These are phyloP conservation scores for Trametes versicolor DNA, from an alignment of 1,284 basidiomycete genomes.

Conservation along the genomic window DNA sequence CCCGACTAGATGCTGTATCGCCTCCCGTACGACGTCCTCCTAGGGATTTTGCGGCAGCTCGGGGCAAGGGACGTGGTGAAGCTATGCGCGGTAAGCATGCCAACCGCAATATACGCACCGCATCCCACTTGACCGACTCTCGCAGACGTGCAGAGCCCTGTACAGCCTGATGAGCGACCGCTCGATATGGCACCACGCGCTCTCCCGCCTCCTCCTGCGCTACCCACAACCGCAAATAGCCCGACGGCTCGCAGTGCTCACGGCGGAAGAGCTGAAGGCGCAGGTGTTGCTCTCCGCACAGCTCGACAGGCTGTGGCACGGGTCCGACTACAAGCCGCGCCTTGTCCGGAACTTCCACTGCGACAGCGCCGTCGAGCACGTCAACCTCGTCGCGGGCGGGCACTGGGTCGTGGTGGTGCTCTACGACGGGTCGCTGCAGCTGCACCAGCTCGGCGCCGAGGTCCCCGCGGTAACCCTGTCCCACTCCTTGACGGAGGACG, in stretches of 20 bases:
- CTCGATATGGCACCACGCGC: constrained; percentile 28
- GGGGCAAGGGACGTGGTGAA: constrained; percentile 24
- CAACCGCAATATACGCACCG: neutral
- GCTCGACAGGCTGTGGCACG: constrained; percentile 30
- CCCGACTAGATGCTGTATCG: constrained; percentile 19
- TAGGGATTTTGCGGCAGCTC: constrained; percentile 25
- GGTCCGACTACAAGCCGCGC: constrained; percentile 25
- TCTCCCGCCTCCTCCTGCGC: constrained; percentile 26
- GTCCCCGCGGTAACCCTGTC: constrained; percentile 27
- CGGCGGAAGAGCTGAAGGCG: constrained; percentile 24
- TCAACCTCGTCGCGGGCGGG: constrained; percentile 31
- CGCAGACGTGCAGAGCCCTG: constrained; percentile 29
- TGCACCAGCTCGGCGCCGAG: constrained; percentile 29
- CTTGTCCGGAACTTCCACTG: constrained; percentile 22
- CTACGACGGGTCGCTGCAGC: constrained; percentile 32
- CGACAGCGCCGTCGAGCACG: constrained; percentile 28
- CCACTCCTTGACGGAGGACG: constrained; percentile 29
- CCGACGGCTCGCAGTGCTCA: constrained; percentile 17
- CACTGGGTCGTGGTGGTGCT: constrained; percentile 31
- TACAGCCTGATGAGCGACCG: constrained; percentile 28
- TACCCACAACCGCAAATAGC: constrained; percentile 30
- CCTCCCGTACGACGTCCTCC: constrained; percentile 32
- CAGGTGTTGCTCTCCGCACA: constrained; percentile 28
- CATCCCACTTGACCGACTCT: constrained; percentile 2
- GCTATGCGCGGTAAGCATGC: constrained; percentile 29